Evolutionary conservation across 345 rosid species (phyloP).

Genomic region (Anacardium occidentale): DNA sequence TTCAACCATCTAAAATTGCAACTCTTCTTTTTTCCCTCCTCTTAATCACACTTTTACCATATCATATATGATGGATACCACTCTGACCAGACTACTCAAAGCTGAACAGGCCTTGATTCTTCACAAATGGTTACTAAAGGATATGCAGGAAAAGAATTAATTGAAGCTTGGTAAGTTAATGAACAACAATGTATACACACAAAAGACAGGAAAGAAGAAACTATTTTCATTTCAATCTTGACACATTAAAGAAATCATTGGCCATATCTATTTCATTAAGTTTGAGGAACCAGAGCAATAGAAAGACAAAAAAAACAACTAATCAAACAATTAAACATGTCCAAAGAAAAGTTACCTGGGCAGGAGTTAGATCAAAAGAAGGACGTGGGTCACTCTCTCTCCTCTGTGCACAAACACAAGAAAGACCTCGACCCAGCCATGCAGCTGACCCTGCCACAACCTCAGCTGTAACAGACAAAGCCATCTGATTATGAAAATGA

Average conservation of each 20-base stretch:
- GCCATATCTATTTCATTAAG: background rate
- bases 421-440: conserved; percentile 96
- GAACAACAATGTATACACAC: background rate
- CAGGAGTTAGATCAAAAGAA: conserved; percentile 90
- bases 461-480: conserved; percentile 77
- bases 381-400: conserved; percentile 81
- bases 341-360: conserved; percentile 53
- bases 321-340: background rate
- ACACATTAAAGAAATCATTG: too few relatives aligned
- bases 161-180: background rate
- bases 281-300: background rate
- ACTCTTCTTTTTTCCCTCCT: too few relatives aligned
- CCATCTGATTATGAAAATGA: conserved; percentile 21
- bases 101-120: background rate
- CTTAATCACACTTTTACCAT: background rate
- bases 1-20: background rate
- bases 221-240: too few relatives aligned
- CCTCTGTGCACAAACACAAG: conserved; percentile 97
- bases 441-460: conserved; percentile 99
- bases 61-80: too few relatives aligned
- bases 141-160: background rate
- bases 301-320: background rate
- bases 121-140: background rate
- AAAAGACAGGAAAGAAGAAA: background rate
- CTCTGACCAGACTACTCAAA: background rate